These are phyloP conservation scores for Colletotrichum chlorophyti DNA, from an alignment of 2,329 filamentous ascomycete species.

Conservation along the genomic window DNA sequence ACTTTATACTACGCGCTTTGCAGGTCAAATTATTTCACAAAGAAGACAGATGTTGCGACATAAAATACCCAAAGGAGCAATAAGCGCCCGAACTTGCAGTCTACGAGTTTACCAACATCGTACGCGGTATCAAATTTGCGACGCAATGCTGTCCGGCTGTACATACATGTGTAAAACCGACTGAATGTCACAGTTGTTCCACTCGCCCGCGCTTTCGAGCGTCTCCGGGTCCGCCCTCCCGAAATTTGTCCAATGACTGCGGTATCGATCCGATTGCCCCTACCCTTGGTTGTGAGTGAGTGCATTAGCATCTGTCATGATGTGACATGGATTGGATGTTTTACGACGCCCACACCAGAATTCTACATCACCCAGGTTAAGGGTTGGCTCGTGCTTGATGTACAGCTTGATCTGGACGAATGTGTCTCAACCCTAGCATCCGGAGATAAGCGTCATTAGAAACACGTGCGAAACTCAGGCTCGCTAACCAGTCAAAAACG, in stretches of 20 bases:
- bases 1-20: no score
- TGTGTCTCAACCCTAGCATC: constrained; percentile 37
- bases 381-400: constrained; percentile 30
- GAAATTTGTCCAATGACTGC: constrained; percentile 31
- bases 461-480: constrained; percentile 32
- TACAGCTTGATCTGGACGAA: constrained; percentile 39
- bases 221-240: no score
- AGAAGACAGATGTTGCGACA: no score
- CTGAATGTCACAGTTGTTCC: constrained; percentile 39
- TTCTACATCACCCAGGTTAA: constrained; percentile 36
- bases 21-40: no score
- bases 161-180: no score
- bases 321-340: no score
- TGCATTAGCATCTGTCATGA: constrained; percentile 40
- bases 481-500: constrained; percentile 28
- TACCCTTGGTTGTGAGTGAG: constrained; percentile 42
- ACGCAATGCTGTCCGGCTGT: no score
- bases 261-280: constrained; percentile 36
- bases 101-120: no score
- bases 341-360: constrained; percentile 38
- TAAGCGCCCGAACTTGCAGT: constrained; percentile 2
- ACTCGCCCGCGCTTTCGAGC: constrained; percentile 37
- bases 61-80: not conserved
- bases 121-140: no score
- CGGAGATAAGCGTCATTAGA: constrained; percentile 36